These are phyloP conservation scores for Solioccasus polychromus DNA, from an alignment of 768 basidiomycete genomes.

Conservation along the genomic window DNA sequence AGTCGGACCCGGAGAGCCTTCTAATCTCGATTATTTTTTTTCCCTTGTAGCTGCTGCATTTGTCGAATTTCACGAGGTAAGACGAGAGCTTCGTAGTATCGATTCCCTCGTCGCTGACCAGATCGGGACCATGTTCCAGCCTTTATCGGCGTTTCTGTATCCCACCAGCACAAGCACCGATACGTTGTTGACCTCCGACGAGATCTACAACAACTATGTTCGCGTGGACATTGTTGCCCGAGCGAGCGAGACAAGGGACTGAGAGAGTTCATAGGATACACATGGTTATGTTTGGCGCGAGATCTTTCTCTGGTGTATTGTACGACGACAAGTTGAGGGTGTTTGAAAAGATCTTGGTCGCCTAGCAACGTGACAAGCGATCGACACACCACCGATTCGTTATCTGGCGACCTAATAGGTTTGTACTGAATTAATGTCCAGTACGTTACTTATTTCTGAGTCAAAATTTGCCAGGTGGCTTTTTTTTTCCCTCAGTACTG, in stretches of 20 bases:
- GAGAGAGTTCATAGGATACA: neutral
- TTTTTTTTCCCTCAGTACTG: too few relatives aligned
- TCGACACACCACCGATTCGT: too few relatives aligned
- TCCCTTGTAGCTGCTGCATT: slow-evolving; percentile 52
- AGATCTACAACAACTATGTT: slow-evolving; percentile 73
- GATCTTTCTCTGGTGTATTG: too few relatives aligned
- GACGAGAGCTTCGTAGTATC: neutral
- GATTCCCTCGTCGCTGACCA: neutral
- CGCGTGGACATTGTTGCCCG: slow-evolving; percentile 47
- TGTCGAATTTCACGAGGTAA: slow-evolving; percentile 66
- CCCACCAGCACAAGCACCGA: slow-evolving; percentile 54
- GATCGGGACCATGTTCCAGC: slow-evolving; percentile 28
- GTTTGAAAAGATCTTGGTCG: too few relatives aligned
- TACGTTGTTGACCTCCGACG: slow-evolving; percentile 64
- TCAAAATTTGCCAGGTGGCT: too few relatives aligned
- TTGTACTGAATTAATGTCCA: too few relatives aligned
- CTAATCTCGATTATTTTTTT: neutral
- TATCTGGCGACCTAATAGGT: too few relatives aligned
- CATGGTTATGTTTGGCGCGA: too few relatives aligned
- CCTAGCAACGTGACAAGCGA: too few relatives aligned
- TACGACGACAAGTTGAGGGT: too few relatives aligned
- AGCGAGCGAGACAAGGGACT: slow-evolving; percentile 11
- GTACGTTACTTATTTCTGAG: too few relatives aligned
- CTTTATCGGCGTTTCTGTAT: slow-evolving; percentile 64
- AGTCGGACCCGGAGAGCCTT: neutral